phyloP scores from a whole-genome alignment of 768 basidiomycete species.

The Lanmaoa rubissima region DNA sequence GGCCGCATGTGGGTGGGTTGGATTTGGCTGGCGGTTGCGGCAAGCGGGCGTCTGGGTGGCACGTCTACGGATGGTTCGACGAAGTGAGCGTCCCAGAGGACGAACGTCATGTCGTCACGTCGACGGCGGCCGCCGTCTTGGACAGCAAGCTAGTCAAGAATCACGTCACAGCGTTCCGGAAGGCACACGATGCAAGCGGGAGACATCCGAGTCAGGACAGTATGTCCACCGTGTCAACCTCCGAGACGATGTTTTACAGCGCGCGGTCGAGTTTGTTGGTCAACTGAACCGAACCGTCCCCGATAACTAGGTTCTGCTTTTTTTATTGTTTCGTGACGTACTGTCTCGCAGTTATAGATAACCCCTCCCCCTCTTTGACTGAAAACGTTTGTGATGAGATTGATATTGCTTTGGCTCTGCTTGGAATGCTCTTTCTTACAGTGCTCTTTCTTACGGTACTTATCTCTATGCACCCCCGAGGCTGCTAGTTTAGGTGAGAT shows the following conservation, averaged over 20 bases:
- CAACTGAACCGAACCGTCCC: neutral
- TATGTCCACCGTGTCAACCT: slow-evolving; percentile 21
- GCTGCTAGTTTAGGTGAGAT: neutral
- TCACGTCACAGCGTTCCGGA: slow-evolving; percentile 12
- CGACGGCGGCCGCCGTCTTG: neutral
- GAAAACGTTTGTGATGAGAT: slow-evolving; percentile 3
- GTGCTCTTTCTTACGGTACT: slow-evolving; percentile 3
- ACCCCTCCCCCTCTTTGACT: neutral
- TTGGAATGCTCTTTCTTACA: neutral
- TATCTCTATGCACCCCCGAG: neutral
- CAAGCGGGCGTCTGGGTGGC: slow-evolving; percentile 35
- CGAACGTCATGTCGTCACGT: neutral
- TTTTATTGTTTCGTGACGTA: too few relatives aligned
- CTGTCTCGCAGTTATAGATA: neutral
- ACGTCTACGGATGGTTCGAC: slow-evolving; percentile 32
- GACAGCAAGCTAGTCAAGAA: slow-evolving; percentile 7
- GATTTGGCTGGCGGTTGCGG: slow-evolving; percentile 31
- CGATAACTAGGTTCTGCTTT: neutral
- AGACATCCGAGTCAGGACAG: slow-evolving; percentile 29
- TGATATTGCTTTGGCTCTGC: neutral
- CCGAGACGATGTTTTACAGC: slow-evolving; percentile 29
- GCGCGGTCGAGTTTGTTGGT: slow-evolving; percentile 29
- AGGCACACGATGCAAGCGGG: neutral
- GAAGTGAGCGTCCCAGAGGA: slow-evolving; percentile 7
- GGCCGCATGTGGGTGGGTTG: slow-evolving; percentile 29